These are phyloP conservation scores for Lasiodiplodia gonubiensis DNA, from an alignment of 2,329 filamentous ascomycete species.

Conservation along the genomic window DNA sequence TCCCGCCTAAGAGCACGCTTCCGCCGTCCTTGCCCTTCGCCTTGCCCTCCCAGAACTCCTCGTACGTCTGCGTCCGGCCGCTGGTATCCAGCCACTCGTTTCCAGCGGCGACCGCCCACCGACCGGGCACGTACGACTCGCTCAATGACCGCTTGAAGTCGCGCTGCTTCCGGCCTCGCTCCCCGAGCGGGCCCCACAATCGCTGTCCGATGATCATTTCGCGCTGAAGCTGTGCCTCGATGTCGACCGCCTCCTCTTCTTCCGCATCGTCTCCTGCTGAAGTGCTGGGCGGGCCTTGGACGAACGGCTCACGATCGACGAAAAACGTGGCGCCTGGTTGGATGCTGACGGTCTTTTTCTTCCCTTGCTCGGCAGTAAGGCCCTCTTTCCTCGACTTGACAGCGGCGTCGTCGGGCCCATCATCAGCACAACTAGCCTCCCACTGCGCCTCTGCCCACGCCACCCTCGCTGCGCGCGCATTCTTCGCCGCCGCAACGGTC, in stretches of 20 bases:
- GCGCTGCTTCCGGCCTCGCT: neutral
- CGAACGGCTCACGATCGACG: neutral
- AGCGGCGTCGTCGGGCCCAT: neutral
- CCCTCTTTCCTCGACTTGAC: neutral
- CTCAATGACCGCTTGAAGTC: constrained; percentile 4
- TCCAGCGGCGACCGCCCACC: constrained; percentile 3
- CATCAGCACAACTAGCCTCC: neutral
- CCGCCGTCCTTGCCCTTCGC: neutral
- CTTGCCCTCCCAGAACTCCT: constrained; percentile 6
- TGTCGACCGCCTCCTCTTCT: neutral
- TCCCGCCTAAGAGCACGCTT: neutral
- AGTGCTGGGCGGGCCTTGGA: neutral
- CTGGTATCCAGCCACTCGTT: constrained; percentile 17
- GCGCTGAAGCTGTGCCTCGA: neutral
- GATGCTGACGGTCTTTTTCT: neutral
- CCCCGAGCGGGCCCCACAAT: constrained; percentile 15
- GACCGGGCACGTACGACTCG: neutral
- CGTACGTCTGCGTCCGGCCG: neutral
- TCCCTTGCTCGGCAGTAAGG: neutral
- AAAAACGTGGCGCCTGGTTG: neutral
- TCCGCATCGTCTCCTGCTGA: neutral
- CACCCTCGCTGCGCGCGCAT: neutral
- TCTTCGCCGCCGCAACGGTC: neutral
- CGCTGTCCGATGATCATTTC: constrained; percentile 1
- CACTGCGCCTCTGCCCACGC: neutral